Conservation (phyloP, 2,329 filamentous ascomycete genomes). For the Remersonia thermophila region DNA sequence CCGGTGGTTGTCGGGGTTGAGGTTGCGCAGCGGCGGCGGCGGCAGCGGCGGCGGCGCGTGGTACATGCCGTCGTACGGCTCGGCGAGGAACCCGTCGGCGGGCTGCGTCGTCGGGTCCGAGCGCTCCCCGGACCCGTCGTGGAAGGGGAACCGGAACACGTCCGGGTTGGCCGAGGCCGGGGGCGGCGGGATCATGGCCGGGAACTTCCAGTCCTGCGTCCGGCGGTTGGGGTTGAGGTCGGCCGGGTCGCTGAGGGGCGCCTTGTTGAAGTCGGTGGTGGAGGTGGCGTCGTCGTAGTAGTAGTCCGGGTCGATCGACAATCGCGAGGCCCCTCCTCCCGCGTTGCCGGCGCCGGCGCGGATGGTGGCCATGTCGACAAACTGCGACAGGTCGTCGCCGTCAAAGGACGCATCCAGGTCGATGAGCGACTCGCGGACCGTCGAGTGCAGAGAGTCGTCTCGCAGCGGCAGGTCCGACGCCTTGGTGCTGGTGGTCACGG, state of each 20-base stretch:
- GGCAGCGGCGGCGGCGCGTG: constrained; percentile 16
- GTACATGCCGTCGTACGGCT: constrained; percentile 22
- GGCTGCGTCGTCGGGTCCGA: background rate
- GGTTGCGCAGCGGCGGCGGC: background rate
- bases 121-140: constrained; percentile 18
- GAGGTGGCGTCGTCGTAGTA: constrained; percentile 27
- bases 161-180: constrained; percentile 39
- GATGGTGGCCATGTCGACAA: constrained; percentile 50
- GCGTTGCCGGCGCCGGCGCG: constrained; percentile 15
- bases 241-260: constrained; percentile 45
- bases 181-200: constrained; percentile 34
- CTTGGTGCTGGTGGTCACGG: constrained; percentile 19
- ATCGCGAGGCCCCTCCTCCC: constrained; percentile 28
- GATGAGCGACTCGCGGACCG: constrained; percentile 51
- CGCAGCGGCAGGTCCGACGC: constrained; percentile 47
- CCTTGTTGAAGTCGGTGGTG: constrained; percentile 31
- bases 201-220: constrained; percentile 42
- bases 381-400: constrained; percentile 42
- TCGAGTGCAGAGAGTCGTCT: constrained; percentile 39
- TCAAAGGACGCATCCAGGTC: constrained; percentile 50
- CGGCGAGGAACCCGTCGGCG: constrained; percentile 25
- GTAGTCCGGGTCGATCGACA: constrained; percentile 36
- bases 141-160: constrained; percentile 32
- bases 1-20: constrained; percentile 19
- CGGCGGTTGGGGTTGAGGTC: constrained; percentile 33